phyloP scores from a whole-genome alignment of 2,329 filamentous ascomycete genomes.

The Tolypocladium tundrense region DNA sequence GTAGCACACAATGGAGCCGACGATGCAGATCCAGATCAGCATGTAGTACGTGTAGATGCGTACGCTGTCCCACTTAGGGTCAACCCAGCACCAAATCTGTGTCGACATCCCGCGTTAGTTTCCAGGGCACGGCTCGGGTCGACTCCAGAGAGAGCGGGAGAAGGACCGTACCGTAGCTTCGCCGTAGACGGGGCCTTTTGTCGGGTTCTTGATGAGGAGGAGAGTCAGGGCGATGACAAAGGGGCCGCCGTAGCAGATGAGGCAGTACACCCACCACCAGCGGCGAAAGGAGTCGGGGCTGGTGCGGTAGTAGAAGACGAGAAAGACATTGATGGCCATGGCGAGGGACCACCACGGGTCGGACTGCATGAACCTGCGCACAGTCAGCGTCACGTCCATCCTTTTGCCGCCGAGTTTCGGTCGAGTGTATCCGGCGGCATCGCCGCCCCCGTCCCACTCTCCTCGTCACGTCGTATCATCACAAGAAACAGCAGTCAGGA shows the following conservation, averaged over 20 bases:
- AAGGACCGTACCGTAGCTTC: slow-evolving; percentile 40
- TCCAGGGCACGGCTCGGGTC: background rate
- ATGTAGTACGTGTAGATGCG: slow-evolving; percentile 54
- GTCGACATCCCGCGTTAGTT: background rate
- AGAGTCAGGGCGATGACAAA: slow-evolving; percentile 57
- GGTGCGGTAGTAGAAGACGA: slow-evolving; percentile 53
- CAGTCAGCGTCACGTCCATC: slow-evolving; percentile 33
- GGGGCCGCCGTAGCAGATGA: slow-evolving; percentile 62
- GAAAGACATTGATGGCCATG: slow-evolving; percentile 74
- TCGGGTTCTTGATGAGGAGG: slow-evolving; percentile 40
- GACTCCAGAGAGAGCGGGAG: background rate
- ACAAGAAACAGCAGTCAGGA: slow-evolving; percentile 15
- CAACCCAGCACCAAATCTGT: slow-evolving; percentile 55
- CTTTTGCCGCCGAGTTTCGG: background rate
- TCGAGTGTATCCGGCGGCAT: background rate
- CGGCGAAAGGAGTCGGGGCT: slow-evolving; percentile 58
- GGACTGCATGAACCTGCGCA: slow-evolving; percentile 61
- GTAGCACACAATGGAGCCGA: slow-evolving; percentile 44
- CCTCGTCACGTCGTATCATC: slow-evolving; percentile 7
- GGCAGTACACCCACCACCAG: slow-evolving; percentile 61
- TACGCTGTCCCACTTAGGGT: slow-evolving; percentile 40
- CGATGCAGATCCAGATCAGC: slow-evolving; percentile 50
- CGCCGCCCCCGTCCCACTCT: background rate
- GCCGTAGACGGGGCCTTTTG: slow-evolving; percentile 36
- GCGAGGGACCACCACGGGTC: slow-evolving; percentile 70